Conservation (phyloP, 768 basidiomycete genomes). For the Leccinum disarticulatum region DNA sequence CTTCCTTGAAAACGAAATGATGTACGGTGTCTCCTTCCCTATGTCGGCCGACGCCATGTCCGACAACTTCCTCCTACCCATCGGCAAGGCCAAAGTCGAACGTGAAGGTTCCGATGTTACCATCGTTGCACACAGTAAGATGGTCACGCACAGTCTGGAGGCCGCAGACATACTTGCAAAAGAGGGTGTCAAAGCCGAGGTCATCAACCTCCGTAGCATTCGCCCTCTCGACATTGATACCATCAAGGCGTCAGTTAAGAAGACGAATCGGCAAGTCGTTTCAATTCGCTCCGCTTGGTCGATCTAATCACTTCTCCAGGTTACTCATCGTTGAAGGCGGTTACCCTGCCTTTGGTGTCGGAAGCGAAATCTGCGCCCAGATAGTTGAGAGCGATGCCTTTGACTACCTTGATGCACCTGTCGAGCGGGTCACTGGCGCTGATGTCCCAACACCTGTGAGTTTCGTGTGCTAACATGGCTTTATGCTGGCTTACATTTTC, state of each 20-base stretch:
- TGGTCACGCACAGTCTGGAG: constrained; percentile 94
- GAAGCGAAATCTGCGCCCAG: constrained; percentile 97
- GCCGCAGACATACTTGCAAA: constrained; percentile 92
- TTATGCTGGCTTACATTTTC: constrained; percentile 12
- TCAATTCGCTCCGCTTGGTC: neutral
- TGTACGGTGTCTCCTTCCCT: constrained; percentile 97
- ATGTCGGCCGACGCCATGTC: constrained; percentile 95
- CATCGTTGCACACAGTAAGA: constrained; percentile 96
- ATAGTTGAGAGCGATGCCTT: constrained; percentile 97
- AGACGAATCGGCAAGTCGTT: constrained; percentile 82
- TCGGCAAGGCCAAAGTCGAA: constrained; percentile 97
- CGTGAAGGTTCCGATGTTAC: constrained; percentile 91
- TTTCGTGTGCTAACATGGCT: constrained; percentile 18
- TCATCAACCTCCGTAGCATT: constrained; percentile 95
- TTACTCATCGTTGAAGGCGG: constrained; percentile 96
- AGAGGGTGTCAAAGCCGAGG: constrained; percentile 96
- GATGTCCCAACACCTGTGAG: constrained; percentile 95
- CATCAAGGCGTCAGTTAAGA: constrained; percentile 96
- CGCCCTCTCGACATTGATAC: constrained; percentile 97
- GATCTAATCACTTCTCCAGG: constrained; percentile 38
- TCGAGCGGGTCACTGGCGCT: constrained; percentile 96
- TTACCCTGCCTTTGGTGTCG: constrained; percentile 98
- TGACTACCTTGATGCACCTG: constrained; percentile 97
- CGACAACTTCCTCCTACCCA: constrained; percentile 91
- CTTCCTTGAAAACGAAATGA: constrained; percentile 98